Base-by-base conservation (phyloP, 805 yeast species). In the Saccharomycopsis javanensis region DNA sequence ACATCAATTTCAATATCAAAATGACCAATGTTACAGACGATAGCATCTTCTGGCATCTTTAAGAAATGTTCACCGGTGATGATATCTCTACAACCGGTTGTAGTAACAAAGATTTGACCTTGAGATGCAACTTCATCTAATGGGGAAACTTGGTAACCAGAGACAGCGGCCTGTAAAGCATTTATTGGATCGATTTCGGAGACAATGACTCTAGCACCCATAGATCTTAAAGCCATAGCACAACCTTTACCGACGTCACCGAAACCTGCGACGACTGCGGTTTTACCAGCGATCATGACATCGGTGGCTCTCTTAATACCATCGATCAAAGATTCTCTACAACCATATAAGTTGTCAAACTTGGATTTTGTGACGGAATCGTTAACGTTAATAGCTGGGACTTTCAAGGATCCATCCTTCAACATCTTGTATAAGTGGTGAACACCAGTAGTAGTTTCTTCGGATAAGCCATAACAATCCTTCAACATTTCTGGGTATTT, bases 181-280 rank as follows among this genome's bases (percentile, higher is more conserved):
- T 92, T 92, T 79, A 92, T 92, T 72, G 99, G 99, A 77, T 92
- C 99, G 70, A 92, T 80, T 81, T 92, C 99, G 67, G 98, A 86
- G 70, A 92, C 90, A 65, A 94, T 82, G 68, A 92, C 99, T 77
- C 97, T 88, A 66, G 99, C 97, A 80, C 99, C 99, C 97, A 92
- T 91, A 72, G 95, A 91, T 79, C 88, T 86, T 70, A 94, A 83
- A 65, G 99, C 96, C 88, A 90, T 86, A 74, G 97, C 97, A 83
- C 99, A 92, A 76, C 99, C 99, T 81, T 92, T 92, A 80, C 99
- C 99, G 72, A 92, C 99, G 74, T 92, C 99, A 83, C 99, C 99
- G 81, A 85, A 92, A 78, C 99, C 99, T 62, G 97, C 97, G 69
- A 92, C 98, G 68, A 92, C 95, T 62, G 98, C 96, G 71, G 88